phyloP scores from a whole-genome alignment of 768 basidiomycete genomes.

The Nevesoporus exiguus region DNA sequence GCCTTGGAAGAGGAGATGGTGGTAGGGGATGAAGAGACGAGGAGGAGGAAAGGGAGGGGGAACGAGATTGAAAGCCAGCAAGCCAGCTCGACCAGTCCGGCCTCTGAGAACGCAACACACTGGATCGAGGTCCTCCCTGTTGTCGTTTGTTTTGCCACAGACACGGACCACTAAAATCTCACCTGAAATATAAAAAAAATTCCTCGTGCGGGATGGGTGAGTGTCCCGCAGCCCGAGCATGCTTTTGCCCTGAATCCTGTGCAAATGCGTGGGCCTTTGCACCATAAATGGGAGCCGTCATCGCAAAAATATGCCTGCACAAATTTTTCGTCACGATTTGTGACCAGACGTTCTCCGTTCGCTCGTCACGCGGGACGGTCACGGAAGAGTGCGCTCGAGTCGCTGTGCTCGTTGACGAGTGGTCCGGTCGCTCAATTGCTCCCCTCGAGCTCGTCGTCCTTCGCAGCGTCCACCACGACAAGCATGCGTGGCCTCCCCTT shows the following conservation, averaged over 20 bases:
- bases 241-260: conserved; percentile 5
- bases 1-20: conserved; percentile 55
- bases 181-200: neutral
- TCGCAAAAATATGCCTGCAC: neutral
- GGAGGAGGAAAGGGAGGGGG: conserved; percentile 13
- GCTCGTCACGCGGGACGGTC: conserved; percentile 32
- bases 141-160: conserved; percentile 24
- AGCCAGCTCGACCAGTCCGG: conserved; percentile 30
- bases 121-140: conserved; percentile 31
- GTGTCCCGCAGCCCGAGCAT: too few relatives aligned
- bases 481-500: conserved; percentile 64
- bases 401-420: conserved; percentile 39
- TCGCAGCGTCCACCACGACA: conserved; percentile 6
- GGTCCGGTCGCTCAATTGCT: conserved; percentile 16
- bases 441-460: conserved; percentile 15
- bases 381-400: conserved; percentile 25
- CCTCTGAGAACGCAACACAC: conserved; percentile 34
- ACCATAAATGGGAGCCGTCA: conserved; percentile 10
- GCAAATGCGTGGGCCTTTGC: neutral
- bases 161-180: conserved; percentile 13
- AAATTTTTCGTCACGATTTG: conserved; percentile 20
- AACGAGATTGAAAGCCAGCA: conserved; percentile 37
- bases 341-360: conserved; percentile 26
- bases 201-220: too few relatives aligned
- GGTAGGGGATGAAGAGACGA: conserved; percentile 19